Percentiles rank a stretch among this genome's conserved stretches.
phyloP scores from a whole-genome alignment of 495 filamentous ascomycete species.

The Penicillium subrubescens region DNA sequence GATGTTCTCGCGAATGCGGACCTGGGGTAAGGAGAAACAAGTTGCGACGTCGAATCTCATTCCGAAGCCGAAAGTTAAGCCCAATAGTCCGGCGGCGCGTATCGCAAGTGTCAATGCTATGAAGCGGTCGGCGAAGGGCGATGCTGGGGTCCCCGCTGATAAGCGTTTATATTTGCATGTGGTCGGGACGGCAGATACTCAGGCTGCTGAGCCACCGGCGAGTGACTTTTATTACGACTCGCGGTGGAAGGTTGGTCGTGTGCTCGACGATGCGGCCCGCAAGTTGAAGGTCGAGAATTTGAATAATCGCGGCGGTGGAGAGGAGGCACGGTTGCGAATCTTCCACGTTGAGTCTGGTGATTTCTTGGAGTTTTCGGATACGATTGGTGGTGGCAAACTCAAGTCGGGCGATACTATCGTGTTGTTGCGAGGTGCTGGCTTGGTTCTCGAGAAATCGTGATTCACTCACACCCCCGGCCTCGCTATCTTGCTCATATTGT shows the following conservation, averaged over 20 bases:
- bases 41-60: slow-evolving; percentile 41
- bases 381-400: slow-evolving; percentile 63
- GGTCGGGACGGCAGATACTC: slow-evolving; percentile 73
- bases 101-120: slow-evolving; percentile 68
- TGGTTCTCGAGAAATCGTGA: slow-evolving; percentile 47
- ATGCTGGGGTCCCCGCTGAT: slow-evolving; percentile 73
- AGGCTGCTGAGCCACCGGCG: slow-evolving; percentile 72
- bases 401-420: slow-evolving; percentile 87
- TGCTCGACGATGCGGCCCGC: slow-evolving; percentile 86
- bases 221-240: slow-evolving; percentile 82
- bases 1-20: slow-evolving; percentile 64
- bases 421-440: slow-evolving; percentile 79
- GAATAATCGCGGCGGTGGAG: slow-evolving; percentile 78
- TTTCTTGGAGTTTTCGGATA: slow-evolving; percentile 83
- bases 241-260: slow-evolving; percentile 84
- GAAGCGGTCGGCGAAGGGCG: slow-evolving; percentile 87
- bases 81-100: slow-evolving; percentile 59
- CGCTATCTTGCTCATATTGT: background rate
- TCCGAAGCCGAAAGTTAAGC: slow-evolving; percentile 57
- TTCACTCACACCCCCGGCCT: slow-evolving; percentile 4
- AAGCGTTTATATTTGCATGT: slow-evolving; percentile 84
- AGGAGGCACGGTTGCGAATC: slow-evolving; percentile 77
- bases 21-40: slow-evolving; percentile 69
- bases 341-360: slow-evolving; percentile 92
- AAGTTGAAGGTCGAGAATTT: slow-evolving; percentile 80